phyloP scores from a whole-genome alignment of 176 grass and related monocot species.

The Raddia guianensis region DNA sequence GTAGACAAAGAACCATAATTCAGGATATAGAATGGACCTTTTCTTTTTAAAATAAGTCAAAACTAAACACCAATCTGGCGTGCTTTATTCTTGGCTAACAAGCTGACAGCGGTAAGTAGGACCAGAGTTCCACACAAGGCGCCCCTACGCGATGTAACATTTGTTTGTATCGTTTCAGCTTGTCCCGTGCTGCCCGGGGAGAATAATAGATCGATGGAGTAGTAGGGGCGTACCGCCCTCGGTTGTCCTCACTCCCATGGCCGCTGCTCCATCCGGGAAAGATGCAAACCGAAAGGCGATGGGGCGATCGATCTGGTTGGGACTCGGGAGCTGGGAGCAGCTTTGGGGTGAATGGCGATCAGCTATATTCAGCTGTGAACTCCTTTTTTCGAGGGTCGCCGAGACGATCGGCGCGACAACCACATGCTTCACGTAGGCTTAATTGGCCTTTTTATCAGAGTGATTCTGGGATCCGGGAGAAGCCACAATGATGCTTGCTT shows the following conservation, averaged over 20 bases:
- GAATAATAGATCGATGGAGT: background rate
- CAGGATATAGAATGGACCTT: too few relatives aligned
- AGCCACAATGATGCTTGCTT: too few relatives aligned
- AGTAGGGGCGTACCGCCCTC: background rate
- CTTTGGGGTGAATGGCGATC: background rate
- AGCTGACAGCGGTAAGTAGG: background rate
- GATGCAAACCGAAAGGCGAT: conserved; percentile 2
- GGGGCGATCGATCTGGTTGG: background rate
- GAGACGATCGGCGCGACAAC: background rate
- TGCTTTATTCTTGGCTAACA: background rate
- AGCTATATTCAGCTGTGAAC: background rate
- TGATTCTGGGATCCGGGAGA: too few relatives aligned
- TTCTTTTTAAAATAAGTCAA: too few relatives aligned
- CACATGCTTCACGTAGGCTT: background rate
- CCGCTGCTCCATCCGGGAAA: conserved; percentile 26
- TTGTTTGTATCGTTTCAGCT: background rate
- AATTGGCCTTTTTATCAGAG: background rate
- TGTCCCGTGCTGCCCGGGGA: background rate
- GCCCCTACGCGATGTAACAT: background rate
- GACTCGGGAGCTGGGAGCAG: background rate
- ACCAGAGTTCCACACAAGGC: background rate
- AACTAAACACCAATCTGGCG: too few relatives aligned
- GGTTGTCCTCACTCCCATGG: conserved; percentile 23
- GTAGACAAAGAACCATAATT: too few relatives aligned
- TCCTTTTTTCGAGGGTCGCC: background rate